These are phyloP conservation scores for Mytilinidion resinicola DNA, from an alignment of 495 filamentous ascomycete genomes.

Conservation along the genomic window DNA sequence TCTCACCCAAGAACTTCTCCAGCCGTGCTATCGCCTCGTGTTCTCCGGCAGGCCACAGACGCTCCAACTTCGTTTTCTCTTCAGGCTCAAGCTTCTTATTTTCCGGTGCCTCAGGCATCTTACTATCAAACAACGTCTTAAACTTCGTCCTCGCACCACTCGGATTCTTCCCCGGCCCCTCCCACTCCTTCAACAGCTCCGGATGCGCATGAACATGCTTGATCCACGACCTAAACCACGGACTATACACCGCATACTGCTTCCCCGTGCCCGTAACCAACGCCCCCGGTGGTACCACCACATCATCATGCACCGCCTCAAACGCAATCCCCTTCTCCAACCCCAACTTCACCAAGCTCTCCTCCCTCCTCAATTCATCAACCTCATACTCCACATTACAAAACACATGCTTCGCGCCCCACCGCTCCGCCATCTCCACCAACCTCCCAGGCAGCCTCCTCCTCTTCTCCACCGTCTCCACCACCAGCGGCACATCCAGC, in stretches of 20 bases:
- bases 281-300: conserved; percentile 68
- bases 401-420: conserved; percentile 68
- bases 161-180: conserved; percentile 58
- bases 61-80: conserved; percentile 50
- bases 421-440: conserved; percentile 61
- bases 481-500: conserved; percentile 72
- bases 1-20: conserved; percentile 62
- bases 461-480: conserved; percentile 64
- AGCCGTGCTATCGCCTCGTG: conserved; percentile 63
- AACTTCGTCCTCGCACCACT: conserved; percentile 46
- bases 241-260: conserved; percentile 79
- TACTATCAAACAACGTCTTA: conserved; percentile 53
- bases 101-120: conserved; percentile 58
- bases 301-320: conserved; percentile 67
- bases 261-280: conserved; percentile 58
- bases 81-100: conserved; percentile 57
- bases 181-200: conserved; percentile 54
- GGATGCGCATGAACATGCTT: conserved; percentile 62
- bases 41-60: conserved; percentile 75
- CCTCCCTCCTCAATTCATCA: conserved; percentile 69
- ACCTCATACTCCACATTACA: conserved; percentile 74
- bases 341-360: conserved; percentile 54
- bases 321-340: conserved; percentile 57
- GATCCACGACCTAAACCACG: conserved; percentile 76
- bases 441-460: conserved; percentile 57